These are phyloP conservation scores for Pontederia paniculata DNA, from an alignment of 176 grass and related monocot genomes.

Conservation along the genomic window DNA sequence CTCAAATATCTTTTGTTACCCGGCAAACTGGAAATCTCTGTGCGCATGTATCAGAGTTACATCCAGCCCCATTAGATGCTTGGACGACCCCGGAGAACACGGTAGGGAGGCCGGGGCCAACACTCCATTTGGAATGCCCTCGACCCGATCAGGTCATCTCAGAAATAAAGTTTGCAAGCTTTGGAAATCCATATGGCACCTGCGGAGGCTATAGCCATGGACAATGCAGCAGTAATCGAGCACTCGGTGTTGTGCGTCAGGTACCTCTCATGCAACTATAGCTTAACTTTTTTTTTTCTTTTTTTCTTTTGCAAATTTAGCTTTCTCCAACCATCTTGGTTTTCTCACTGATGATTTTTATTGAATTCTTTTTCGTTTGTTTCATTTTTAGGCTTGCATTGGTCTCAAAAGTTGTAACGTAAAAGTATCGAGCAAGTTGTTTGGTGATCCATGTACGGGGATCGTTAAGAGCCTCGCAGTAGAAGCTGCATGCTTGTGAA, in stretches of 20 bases:
- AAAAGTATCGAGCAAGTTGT: conserved; percentile 48
- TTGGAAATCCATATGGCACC: conserved; percentile 67
- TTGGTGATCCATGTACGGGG: conserved; percentile 74
- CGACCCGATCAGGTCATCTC: conserved; percentile 54
- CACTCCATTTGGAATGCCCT: conserved; percentile 61
- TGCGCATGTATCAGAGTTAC: conserved; percentile 60
- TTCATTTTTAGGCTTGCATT: conserved; percentile 46
- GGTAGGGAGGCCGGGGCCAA: conserved; percentile 32
- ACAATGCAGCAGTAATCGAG: conserved; percentile 57
- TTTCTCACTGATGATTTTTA: background rate
- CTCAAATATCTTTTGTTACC: conserved; percentile 59
- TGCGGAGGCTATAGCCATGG: conserved; percentile 73
- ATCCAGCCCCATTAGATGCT: conserved; percentile 58
- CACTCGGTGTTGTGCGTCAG: conserved; percentile 66
- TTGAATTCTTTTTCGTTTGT: background rate
- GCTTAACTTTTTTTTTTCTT: no score
- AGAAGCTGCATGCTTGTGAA: conserved; percentile 82
- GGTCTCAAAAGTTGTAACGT: conserved; percentile 59
- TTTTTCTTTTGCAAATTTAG: no score
- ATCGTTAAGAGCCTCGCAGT: conserved; percentile 75
- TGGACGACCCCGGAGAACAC: conserved; percentile 35
- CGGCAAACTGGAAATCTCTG: conserved; percentile 52
- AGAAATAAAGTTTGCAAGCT: conserved; percentile 84
- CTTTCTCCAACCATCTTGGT: no score
- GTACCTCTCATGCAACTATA: conserved; percentile 17